Evolutionary conservation across 495 filamentous ascomycete genomes (phyloP), one percentile per base, ranked within the genome.

Genomic region (Annulohypoxylon nitens): DNA sequence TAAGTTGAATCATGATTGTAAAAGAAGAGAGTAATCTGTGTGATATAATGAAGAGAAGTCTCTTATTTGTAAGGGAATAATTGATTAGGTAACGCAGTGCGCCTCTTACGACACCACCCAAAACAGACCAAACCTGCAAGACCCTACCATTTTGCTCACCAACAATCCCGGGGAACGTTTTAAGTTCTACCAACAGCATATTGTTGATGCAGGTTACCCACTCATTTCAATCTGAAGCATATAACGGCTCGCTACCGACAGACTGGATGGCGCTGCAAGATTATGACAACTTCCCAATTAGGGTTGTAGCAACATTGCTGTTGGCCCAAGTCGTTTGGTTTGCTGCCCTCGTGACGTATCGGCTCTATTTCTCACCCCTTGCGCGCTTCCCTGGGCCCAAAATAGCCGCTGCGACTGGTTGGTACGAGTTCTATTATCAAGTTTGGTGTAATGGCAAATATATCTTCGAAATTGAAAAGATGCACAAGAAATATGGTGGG

Each of bases 401-500:
- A 33, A 37, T 57, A 6, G 53, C 53, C 6, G 53, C 53, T 36
- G 53, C 53, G 0, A 57, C 53, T 10, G 53, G 53, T 10, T 57
- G 53, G 53, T 57, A 57, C 16, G 53, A 57, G 33, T 57, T 57
- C 33, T 57, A 57, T 8, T 57, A 57, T 10, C 53, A 57, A 20
- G 26, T 34, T 37, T 57, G 53, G 30, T 11, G 26, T 30, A 57
- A 57, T 37, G 53, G 53, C 53, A 57, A 57, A 57, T 57, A 57
- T n/a, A 57, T 57, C 18, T 57, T 57, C 4, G 53, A 57, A 20
- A 57, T 57, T 4, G 53, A 57, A 18, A 57, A 57, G 33, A 57
- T 57, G 53, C 53, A 57, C 53, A 57, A 57, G 53, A 57, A 57
- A 57, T 57, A 57, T 20, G 53, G 53, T 37, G n/a, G 20, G 8